Percentiles rank a stretch among this genome's conserved stretches.
Conservation (phyloP, 495 filamentous ascomycete species). For the Arthonia radiata region DNA sequence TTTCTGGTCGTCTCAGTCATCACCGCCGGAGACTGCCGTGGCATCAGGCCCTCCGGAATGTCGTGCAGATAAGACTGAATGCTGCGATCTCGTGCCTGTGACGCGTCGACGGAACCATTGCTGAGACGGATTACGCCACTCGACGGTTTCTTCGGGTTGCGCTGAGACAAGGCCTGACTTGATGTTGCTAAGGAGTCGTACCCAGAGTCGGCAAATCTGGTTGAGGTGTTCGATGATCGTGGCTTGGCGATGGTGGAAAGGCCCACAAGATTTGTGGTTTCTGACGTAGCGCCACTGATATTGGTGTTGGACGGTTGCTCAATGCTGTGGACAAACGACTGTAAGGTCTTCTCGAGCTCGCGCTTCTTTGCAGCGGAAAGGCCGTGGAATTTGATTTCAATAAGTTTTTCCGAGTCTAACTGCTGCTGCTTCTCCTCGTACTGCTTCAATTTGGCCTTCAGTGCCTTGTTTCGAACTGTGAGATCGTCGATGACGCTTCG, state of each 20-base stretch:
- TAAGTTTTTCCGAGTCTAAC: conserved; percentile 39
- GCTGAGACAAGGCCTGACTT: conserved; percentile 13
- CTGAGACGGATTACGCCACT: conserved; percentile 10
- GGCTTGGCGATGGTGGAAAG: conserved; percentile 4
- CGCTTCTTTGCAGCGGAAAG: conserved; percentile 38
- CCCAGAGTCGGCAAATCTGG: conserved; percentile 38
- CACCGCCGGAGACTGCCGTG: conserved; percentile 22
- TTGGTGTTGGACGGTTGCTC: conserved; percentile 9
- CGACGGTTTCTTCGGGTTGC: conserved; percentile 2
- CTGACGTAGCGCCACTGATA: conserved; percentile 4
- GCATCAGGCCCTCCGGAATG: conserved; percentile 33
- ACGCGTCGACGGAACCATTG: conserved; percentile 2
- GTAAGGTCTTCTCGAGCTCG: conserved; percentile 46
- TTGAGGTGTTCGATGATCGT: conserved; percentile 21
- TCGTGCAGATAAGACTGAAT: conserved; percentile 34
- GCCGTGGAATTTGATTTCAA: conserved; percentile 51
- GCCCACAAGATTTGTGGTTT: neutral
- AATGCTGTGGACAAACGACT: conserved; percentile 34
- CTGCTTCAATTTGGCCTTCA: conserved; percentile 41
- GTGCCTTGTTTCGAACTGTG: conserved; percentile 41
- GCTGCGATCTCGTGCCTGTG: conserved; percentile 18
- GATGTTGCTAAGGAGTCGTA: conserved; percentile 48
- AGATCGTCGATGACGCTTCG: conserved; percentile 38
- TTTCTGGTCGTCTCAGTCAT: conserved; percentile 39
- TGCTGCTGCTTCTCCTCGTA: conserved; percentile 38